Conservation (phyloP, 352 stramenopile species). For the Blastocystis sp. region DNA sequence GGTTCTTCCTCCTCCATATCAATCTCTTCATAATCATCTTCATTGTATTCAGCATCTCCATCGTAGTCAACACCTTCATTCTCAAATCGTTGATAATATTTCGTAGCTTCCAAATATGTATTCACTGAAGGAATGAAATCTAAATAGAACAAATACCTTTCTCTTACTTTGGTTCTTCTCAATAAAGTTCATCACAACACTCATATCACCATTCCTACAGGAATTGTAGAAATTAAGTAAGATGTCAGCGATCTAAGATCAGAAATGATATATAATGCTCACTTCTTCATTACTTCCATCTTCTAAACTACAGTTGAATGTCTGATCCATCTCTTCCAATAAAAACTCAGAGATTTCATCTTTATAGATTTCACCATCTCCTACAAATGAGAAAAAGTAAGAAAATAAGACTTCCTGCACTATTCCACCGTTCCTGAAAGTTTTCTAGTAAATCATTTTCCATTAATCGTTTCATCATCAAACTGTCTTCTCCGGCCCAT, state of each 20-base stretch:
- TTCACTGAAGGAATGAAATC: slow-evolving; percentile 33
- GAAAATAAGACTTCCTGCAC: neutral
- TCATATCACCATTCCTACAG: slow-evolving; percentile 10
- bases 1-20: slow-evolving; percentile 52
- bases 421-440: slow-evolving; percentile 50
- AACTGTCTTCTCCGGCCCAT: slow-evolving; percentile 38
- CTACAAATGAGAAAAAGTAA: neutral
- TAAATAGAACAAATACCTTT: neutral
- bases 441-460: slow-evolving; percentile 58
- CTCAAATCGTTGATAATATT: neutral
- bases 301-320: slow-evolving; percentile 57
- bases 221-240: slow-evolving; percentile 46
- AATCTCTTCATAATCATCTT: neutral
- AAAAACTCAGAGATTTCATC: slow-evolving; percentile 57
- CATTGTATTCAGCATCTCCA: neutral
- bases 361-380: slow-evolving; percentile 34
- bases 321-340: slow-evolving; percentile 40
- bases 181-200: slow-evolving; percentile 32
- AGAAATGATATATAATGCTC: neutral
- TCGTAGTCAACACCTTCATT: slow-evolving; percentile 16
- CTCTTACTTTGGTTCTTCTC: slow-evolving; percentile 47
- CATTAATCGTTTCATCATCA: slow-evolving; percentile 63
- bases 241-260: slow-evolving; percentile 38
- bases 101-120: slow-evolving; percentile 32
- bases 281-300: slow-evolving; percentile 53